These are phyloP conservation scores for Hemisphaericaspora lyxosophila DNA, from an alignment of 1,139 yeast genomes.

Conservation along the genomic window DNA sequence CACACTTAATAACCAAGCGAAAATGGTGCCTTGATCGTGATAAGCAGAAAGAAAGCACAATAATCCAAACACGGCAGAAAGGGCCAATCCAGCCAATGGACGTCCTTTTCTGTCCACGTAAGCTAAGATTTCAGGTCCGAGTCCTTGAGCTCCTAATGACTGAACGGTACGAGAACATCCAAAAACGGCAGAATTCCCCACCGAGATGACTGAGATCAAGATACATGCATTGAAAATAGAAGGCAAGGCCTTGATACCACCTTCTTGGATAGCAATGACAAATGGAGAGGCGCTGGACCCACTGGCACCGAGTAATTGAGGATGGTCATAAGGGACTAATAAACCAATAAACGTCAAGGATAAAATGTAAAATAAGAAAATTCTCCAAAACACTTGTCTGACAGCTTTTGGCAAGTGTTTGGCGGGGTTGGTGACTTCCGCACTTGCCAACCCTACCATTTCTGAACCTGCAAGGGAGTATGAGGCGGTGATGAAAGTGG, in stretches of 20 bases:
- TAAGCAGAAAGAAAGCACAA: slow-evolving; percentile 43
- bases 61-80: slow-evolving; percentile 37
- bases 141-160: slow-evolving; percentile 42
- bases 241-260: slow-evolving; percentile 48
- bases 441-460: slow-evolving; percentile 49
- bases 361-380: slow-evolving; percentile 40
- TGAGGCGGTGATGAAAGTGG: slow-evolving; percentile 44
- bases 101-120: slow-evolving; percentile 44
- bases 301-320: slow-evolving; percentile 30
- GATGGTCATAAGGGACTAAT: slow-evolving; percentile 35
- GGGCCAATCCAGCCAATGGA: slow-evolving; percentile 39
- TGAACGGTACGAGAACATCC: slow-evolving; percentile 45
- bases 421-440: slow-evolving; percentile 36
- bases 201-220: slow-evolving; percentile 40
- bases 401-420: slow-evolving; percentile 42
- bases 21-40: slow-evolving; percentile 34
- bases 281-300: slow-evolving; percentile 51
- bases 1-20: slow-evolving; percentile 43
- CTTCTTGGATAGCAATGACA: slow-evolving; percentile 56
- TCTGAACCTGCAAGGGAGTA: slow-evolving; percentile 47
- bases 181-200: slow-evolving; percentile 46
- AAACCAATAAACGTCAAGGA: slow-evolving; percentile 41
- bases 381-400: slow-evolving; percentile 46
- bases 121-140: slow-evolving; percentile 35
- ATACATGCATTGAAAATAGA: slow-evolving; percentile 46